These are phyloP conservation scores for Bimuria novae-zelandiae DNA, from an alignment of 2,329 filamentous ascomycete genomes.

Conservation along the genomic window DNA sequence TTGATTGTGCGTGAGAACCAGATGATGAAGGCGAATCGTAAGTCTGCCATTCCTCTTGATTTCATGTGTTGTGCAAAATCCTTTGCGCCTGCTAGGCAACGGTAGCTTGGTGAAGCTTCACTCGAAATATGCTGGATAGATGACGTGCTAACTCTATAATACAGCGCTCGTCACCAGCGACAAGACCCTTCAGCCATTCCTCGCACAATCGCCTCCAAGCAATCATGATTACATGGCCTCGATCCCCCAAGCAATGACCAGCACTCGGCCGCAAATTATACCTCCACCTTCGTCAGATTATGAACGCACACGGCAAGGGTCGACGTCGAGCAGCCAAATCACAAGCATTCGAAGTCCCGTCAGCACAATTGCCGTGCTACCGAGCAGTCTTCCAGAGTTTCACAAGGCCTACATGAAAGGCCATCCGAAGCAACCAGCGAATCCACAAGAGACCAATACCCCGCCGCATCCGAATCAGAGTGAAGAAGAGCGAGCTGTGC, in stretches of 20 bases:
- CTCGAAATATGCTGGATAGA: too few relatives aligned
- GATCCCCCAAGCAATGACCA: conserved; percentile 40
- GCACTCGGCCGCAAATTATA: conserved; percentile 41
- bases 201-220: conserved; percentile 60
- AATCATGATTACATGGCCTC: conserved; percentile 48
- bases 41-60: conserved; percentile 49
- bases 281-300: conserved; percentile 31
- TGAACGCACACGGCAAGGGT: conserved; percentile 52
- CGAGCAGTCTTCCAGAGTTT: conserved; percentile 86
- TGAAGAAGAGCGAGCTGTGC: conserved; percentile 74
- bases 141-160: conserved; percentile 22
- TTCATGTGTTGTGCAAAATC: conserved; percentile 9
- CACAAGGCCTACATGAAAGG: conserved; percentile 90
- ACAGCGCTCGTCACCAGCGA: conserved; percentile 60
- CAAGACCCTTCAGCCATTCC: conserved; percentile 58
- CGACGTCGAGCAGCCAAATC: conserved; percentile 48
- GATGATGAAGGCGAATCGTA: conserved; percentile 92
- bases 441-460: conserved; percentile 27
- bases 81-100: too few relatives aligned
- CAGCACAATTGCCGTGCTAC: conserved; percentile 88
- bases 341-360: conserved; percentile 49
- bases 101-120: too few relatives aligned
- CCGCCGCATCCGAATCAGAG: conserved; percentile 51
- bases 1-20: conserved; percentile 98
- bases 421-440: conserved; percentile 44